phyloP scores from a whole-genome alignment of 2,329 filamentous ascomycete species.

The Aspergillus sp. region DNA sequence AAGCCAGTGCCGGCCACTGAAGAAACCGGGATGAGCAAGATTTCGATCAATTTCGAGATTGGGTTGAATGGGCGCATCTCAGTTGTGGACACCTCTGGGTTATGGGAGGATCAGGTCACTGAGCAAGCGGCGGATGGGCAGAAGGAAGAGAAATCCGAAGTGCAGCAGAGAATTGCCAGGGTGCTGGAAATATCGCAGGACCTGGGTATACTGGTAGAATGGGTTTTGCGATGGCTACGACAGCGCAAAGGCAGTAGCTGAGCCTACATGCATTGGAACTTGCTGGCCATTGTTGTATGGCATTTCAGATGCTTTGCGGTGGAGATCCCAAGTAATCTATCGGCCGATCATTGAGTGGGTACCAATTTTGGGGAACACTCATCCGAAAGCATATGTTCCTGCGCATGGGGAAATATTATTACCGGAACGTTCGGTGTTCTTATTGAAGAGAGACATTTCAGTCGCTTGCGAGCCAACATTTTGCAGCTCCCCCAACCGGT shows the following conservation, averaged over 20 bases:
- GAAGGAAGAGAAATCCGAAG: conserved; percentile 13
- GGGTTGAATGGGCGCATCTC: conserved; percentile 37
- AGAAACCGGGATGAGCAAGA: conserved; percentile 13
- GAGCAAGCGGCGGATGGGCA: conserved; percentile 13
- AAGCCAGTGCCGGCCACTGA: conserved; percentile 6
- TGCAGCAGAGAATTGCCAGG: conserved; percentile 31
- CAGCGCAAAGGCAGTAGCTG: conserved; percentile 17
- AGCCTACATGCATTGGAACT: too few relatives aligned
- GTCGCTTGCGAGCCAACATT: too few relatives aligned
- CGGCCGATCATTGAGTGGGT: too few relatives aligned
- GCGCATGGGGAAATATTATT: too few relatives aligned
- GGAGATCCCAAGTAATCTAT: too few relatives aligned
- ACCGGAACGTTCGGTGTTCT: too few relatives aligned
- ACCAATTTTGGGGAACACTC: too few relatives aligned
- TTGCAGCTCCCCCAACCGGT: too few relatives aligned
- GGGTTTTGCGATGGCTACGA: conserved; percentile 34
- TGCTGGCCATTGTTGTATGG: too few relatives aligned
- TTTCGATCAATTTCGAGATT: conserved; percentile 35
- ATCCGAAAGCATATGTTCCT: too few relatives aligned
- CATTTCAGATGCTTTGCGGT: too few relatives aligned
- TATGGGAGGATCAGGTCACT: conserved; percentile 16
- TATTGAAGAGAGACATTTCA: too few relatives aligned
- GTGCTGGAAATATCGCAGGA: conserved; percentile 42
- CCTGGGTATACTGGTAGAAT: conserved; percentile 40
- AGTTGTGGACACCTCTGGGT: conserved; percentile 33